phyloP scores from a whole-genome alignment of 768 basidiomycete species.

The Amanita subjunquillea region DNA sequence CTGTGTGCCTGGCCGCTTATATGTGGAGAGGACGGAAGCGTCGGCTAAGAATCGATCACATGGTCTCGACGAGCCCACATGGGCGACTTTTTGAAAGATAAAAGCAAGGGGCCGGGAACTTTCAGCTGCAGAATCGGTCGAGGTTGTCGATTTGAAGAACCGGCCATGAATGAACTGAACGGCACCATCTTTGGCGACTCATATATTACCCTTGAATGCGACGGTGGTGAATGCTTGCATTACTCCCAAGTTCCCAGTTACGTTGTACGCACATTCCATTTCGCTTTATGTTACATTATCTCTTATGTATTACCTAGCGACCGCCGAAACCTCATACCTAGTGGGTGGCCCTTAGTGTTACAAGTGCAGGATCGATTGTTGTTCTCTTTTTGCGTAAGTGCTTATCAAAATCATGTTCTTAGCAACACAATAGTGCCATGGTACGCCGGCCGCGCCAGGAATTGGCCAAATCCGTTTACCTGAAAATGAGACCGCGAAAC shows the following conservation, averaged over 20 bases:
- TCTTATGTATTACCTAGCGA: slow-evolving; percentile 25
- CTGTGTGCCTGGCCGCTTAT: slow-evolving; percentile 89
- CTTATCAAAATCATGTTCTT: background rate
- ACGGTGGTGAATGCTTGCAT: slow-evolving; percentile 90
- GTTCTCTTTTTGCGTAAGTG: slow-evolving; percentile 42
- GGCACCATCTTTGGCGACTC: slow-evolving; percentile 87
- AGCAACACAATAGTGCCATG: slow-evolving; percentile 47
- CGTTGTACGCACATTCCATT: slow-evolving; percentile 26
- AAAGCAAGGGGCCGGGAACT: slow-evolving; percentile 82
- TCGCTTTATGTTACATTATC: background rate
- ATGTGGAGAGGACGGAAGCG: slow-evolving; percentile 90
- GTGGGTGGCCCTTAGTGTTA: slow-evolving; percentile 31
- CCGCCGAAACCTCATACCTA: slow-evolving; percentile 73
- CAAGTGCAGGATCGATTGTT: slow-evolving; percentile 67
- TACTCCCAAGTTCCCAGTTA: slow-evolving; percentile 95
- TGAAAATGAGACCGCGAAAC: slow-evolving; percentile 68
- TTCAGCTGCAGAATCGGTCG: slow-evolving; percentile 68
- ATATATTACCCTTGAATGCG: slow-evolving; percentile 79
- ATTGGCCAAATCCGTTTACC: slow-evolving; percentile 69
- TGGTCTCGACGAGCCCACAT: slow-evolving; percentile 37
- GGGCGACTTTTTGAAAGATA: slow-evolving; percentile 81
- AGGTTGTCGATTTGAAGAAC: slow-evolving; percentile 88
- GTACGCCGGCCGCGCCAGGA: slow-evolving; percentile 76
- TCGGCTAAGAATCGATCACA: slow-evolving; percentile 30
- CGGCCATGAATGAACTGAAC: slow-evolving; percentile 94